Evolutionary conservation across 225 moss, liverwort and hornwort genomes (phyloP), one percentile per base, ranked within the genome.

Genomic region (Marchantia polymorpha): DNA sequence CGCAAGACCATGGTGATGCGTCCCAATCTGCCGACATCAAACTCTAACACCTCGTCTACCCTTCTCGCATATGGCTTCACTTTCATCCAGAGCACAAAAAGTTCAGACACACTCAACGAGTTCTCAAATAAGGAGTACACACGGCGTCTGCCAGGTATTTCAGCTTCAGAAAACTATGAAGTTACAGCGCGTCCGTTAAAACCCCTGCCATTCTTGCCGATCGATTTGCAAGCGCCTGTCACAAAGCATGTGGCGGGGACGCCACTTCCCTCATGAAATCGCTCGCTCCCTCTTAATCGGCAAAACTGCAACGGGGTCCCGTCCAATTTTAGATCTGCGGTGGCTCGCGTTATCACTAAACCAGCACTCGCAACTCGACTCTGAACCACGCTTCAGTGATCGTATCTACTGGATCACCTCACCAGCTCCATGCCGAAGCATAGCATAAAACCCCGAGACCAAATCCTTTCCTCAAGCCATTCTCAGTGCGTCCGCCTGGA

Each of bases 11-110:
- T 31, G 79, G 70, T 51, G 82, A 82, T 29, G 60, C 77, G 66
- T 89, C 89, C 89, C 84, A 89, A 81, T 89, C 88, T 64, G 81
- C 81, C 77, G 88, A 88, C 88, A 88, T 86, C 85, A 85, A 81
- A 79, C 20, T 72, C 68, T 75, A 29, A 67, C 73, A 84, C 75
- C 72, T 10, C 12, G 78, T 79, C 75, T 49, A 25, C 74, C 20
- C 61, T 81, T 79, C 86, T 82, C 55, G 77, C 82, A 82, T 78
- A 78, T 29, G 77, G 31, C 72, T 52, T 53, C 48, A 63, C 75
- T 69, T 22, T 72, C 69, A 76, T 81, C 49, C 80, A 73, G 49
- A n/a, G 47, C 56, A 77, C 25, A 48, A 64, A 12, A 49, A n/a
- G 27, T 65, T 16, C 50, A 23, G 76, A 30, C 13, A 46, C 20